Evolutionary conservation across 257 asterid genomes (phyloP).

Genomic region (Penstemon eatonii): DNA sequence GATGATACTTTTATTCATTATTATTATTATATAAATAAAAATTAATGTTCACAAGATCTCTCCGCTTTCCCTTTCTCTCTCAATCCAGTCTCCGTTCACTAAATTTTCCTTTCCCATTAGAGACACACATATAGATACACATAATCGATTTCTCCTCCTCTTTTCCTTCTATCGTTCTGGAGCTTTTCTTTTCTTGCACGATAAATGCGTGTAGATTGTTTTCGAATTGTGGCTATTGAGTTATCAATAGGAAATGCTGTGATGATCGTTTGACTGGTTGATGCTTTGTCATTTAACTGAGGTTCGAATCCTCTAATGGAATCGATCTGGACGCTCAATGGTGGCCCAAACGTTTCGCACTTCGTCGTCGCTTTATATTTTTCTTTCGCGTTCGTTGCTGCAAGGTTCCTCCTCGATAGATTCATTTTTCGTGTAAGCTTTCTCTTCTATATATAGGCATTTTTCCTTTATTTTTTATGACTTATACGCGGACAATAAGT

Average conservation of each 20-base stretch:
- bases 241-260: not conserved
- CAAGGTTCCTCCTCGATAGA: conserved; percentile 75
- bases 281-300: conserved; percentile 22
- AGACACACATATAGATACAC: too few relatives aligned
- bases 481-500: conserved; percentile 1
- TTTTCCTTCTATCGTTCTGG: conserved; percentile 2
- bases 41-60: conserved; percentile 28
- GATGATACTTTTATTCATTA: not conserved
- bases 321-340: conserved; percentile 37
- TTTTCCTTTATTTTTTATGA: not conserved
- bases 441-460: not conserved
- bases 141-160: not conserved
- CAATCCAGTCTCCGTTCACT: not conserved
- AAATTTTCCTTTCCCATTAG: not conserved
- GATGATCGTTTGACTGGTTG: conserved; percentile 2
- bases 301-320: conserved; percentile 33
- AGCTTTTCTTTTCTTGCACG: not conserved
- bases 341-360: conserved; percentile 54
- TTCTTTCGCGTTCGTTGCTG: conserved; percentile 56
- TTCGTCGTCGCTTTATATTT: conserved; percentile 51
- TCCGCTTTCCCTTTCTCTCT: conserved; percentile 4
- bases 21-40: not conserved
- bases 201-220: not conserved
- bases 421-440: conserved; percentile 50
- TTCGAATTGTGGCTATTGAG: not conserved